A percentile compares a stretch with the other conserved stretches of the same genome.
Conservation (phyloP, 306 rosid species). For the Adenanthera pavonina region DNA sequence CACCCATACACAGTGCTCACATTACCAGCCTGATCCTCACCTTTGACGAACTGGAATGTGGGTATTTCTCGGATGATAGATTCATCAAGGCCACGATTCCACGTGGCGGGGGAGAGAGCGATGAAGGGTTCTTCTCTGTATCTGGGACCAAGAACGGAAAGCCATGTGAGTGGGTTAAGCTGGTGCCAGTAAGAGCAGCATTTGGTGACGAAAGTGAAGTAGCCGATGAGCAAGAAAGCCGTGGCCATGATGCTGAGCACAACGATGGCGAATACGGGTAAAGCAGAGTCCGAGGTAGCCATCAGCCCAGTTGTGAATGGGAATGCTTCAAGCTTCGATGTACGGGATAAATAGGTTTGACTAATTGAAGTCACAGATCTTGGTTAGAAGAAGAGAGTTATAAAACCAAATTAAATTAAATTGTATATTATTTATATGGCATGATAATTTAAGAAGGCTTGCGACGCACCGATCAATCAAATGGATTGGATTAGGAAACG, state of each 20-base stretch:
- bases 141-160: slow-evolving; percentile 39
- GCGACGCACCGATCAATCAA: not conserved
- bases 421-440: slow-evolving; percentile 15
- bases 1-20: slow-evolving; percentile 44
- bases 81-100: slow-evolving; percentile 65
- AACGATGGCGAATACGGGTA: slow-evolving; percentile 59
- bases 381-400: not conserved
- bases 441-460: not conserved
- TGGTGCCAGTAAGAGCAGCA: slow-evolving; percentile 61
- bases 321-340: slow-evolving; percentile 33
- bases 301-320: slow-evolving; percentile 41
- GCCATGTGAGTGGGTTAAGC: slow-evolving; percentile 53
- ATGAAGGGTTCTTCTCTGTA: slow-evolving; percentile 64
- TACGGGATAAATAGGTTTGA: slow-evolving; percentile 36
- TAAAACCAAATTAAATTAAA: not conserved
- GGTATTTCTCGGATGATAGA: slow-evolving; percentile 64
- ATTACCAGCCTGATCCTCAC: slow-evolving; percentile 21
- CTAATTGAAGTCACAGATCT: slow-evolving; percentile 8
- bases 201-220: slow-evolving; percentile 57
- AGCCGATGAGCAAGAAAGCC: slow-evolving; percentile 57
- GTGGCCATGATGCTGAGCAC: slow-evolving; percentile 57
- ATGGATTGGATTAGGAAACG: slow-evolving; percentile 34
- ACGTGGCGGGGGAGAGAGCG: slow-evolving; percentile 58
- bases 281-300: slow-evolving; percentile 60
- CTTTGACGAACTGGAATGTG: slow-evolving; percentile 54